Evolutionary conservation across 2,329 filamentous ascomycete genomes (phyloP).

Genomic region (Teratosphaeria pseudoeucalypti): DNA sequence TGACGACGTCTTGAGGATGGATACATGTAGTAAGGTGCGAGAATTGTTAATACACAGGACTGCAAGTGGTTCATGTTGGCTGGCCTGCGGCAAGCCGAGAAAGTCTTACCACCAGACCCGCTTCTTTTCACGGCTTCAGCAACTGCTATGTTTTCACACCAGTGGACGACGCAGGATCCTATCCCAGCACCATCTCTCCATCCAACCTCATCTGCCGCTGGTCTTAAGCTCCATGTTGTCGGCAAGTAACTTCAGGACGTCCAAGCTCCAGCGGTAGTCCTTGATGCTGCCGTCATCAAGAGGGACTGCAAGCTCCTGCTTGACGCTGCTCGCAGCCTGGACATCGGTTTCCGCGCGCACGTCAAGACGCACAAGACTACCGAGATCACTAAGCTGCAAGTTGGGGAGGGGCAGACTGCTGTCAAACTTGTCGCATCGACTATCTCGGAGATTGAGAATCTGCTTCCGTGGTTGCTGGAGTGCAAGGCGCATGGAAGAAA

Average conservation of each 20-base stretch:
- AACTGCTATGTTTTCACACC: background rate
- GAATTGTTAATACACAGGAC: too few relatives aligned
- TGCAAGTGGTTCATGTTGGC: too few relatives aligned
- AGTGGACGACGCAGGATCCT: background rate
- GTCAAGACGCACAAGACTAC: constrained; percentile 78
- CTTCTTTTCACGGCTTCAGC: background rate
- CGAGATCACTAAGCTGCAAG: constrained; percentile 57
- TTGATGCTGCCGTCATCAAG: constrained; percentile 57
- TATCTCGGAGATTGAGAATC: constrained; percentile 59
- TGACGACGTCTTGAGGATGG: background rate
- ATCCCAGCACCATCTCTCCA: constrained; percentile 18
- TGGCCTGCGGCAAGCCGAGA: too few relatives aligned
- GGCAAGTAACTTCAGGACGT: constrained; percentile 52
- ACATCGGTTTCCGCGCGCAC: constrained; percentile 62
- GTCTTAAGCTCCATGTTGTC: constrained; percentile 38
- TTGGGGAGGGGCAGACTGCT: constrained; percentile 44
- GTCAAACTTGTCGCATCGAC: constrained; percentile 63
- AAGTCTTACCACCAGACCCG: background rate
- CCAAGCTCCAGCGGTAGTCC: constrained; percentile 55
- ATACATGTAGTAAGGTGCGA: too few relatives aligned
- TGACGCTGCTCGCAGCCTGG: constrained; percentile 47
- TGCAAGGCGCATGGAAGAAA: constrained; percentile 44
- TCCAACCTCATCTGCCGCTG: constrained; percentile 21
- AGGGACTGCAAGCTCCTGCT: constrained; percentile 65
- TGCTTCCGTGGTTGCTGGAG: constrained; percentile 50